Conservation (phyloP, 176 grass and related monocot species). For the Thalia dealbata region DNA sequence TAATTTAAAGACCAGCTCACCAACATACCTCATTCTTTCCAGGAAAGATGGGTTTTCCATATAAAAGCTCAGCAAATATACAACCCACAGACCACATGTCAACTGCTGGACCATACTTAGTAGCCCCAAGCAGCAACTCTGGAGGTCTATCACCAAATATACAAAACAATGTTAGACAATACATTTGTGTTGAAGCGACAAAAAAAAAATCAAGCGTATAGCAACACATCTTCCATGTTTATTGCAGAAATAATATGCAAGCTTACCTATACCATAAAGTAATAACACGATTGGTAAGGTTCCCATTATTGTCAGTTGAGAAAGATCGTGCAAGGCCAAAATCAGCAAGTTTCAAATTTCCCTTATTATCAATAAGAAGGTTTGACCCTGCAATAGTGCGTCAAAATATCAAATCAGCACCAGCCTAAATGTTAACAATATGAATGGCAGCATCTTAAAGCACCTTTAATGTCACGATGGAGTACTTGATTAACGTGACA, state of each 20-base stretch:
- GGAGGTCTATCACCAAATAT: conserved; percentile 57
- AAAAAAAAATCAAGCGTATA: too few relatives aligned
- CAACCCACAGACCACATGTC: conserved; percentile 99
- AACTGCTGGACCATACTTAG: conserved; percentile 73
- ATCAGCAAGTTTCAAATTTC: conserved; percentile 93
- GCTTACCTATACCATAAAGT: conserved; percentile 90
- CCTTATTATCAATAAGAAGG: conserved; percentile 94
- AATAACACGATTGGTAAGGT: conserved; percentile 90
- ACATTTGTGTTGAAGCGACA: too few relatives aligned
- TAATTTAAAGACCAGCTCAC: not conserved
- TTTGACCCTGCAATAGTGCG: conserved; percentile 49
- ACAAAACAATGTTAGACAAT: too few relatives aligned
- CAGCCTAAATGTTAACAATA: not conserved
- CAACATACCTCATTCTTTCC: conserved; percentile 82
- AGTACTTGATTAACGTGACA: conserved; percentile 92
- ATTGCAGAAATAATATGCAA: not conserved
- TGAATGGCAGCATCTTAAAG: not conserved
- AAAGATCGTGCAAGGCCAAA: conserved; percentile 92
- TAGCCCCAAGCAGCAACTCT: conserved; percentile 74
- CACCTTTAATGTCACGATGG: conserved; percentile 97
- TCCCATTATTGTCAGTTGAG: conserved; percentile 72
- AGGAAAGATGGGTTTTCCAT: conserved; percentile 74
- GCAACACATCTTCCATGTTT: too few relatives aligned
- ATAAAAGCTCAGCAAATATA: conserved; percentile 84
- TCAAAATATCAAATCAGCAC: not conserved